Evolutionary conservation across 1,284 basidiomycete genomes (phyloP).

Genomic region (Meira nashicola): DNA sequence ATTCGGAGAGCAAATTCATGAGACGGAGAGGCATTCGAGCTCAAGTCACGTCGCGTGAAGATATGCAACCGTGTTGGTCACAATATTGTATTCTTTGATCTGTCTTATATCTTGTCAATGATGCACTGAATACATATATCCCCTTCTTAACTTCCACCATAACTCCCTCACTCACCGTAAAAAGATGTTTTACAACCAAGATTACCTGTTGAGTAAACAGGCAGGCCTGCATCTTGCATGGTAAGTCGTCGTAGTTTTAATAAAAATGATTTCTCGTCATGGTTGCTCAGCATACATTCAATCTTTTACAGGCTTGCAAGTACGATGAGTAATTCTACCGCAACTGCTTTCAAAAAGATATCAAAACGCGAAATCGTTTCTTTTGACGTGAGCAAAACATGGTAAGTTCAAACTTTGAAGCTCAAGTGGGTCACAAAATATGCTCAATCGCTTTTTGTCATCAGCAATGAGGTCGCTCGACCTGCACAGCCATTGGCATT

Average conservation of each 20-base stretch:
- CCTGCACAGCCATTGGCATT: slow-evolving; percentile 38
- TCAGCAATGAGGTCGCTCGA: slow-evolving; percentile 13
- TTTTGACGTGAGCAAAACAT: slow-evolving; percentile 24
- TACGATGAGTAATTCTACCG: slow-evolving; percentile 27
- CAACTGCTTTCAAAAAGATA: slow-evolving; percentile 22
- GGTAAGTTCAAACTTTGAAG: slow-evolving; percentile 12
- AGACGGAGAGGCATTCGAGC: too few relatives aligned
- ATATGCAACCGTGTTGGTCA: too few relatives aligned
- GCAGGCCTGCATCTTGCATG: slow-evolving; percentile 41
- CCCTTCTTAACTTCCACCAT: not conserved
- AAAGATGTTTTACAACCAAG: slow-evolving; percentile 37
- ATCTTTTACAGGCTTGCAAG: slow-evolving; percentile 27
- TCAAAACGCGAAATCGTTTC: slow-evolving; percentile 25
- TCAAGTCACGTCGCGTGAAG: too few relatives aligned
- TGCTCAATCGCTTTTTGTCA: not conserved
- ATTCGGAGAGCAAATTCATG: too few relatives aligned
- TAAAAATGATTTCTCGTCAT: not conserved
- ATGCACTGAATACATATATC: too few relatives aligned
- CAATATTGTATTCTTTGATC: too few relatives aligned
- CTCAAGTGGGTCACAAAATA: not conserved
- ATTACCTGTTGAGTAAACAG: slow-evolving; percentile 30
- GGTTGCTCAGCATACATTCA: not conserved
- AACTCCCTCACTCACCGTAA: not conserved
- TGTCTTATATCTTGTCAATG: too few relatives aligned
- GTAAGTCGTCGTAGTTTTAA: slow-evolving; percentile 12